Base-by-base conservation (phyloP, 2,329 filamentous ascomycete genomes). In the Colletotrichum ledebouriae region DNA sequence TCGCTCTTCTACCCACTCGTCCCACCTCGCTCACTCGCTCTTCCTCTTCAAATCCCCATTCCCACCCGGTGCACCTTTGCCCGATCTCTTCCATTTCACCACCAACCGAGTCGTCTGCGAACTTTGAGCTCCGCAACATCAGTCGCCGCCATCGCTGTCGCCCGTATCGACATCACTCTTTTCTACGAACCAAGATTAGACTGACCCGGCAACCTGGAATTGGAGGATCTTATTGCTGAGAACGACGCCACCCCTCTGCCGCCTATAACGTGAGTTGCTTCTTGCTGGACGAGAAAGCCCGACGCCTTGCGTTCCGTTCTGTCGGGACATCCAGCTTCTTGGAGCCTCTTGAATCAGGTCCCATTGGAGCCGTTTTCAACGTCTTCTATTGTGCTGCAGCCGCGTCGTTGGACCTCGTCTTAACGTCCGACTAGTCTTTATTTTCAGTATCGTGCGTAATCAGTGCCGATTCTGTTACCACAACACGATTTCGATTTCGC, bases 1-100 rank as follows among this genome's bases (percentile, higher is more conserved):
- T 47, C 65, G 56, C 60, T 69, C 46, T 70, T 61, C 65, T 57
- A 46, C 22, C 65, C 59, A 58, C 50, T 46, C 65, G 64, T 60
- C 59, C 68, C 64, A 69, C 37, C 65, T 46, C 49, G 29, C 55
- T 44, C 63, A 29, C 59, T 50, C 29, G 10, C 11, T 69, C 46
- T 47, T 13, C 53, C 33, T 56, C 65, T 65, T 68, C 61, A 68
- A 59, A 65, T 63, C 49, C 55, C 61, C 55, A 50, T 65, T 57
- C 63, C 67, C 67, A 64, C 64, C 37, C 17, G 25, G 22, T 37
- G 42, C 22, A 34, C 25, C 15, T 9, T 37, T 41, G 37, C 42
- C 6, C 25, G 39, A 7, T 33, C 39, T 25, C 33, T 44, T 47
- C 29, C 49, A 12, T 41, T 58, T 42, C 52, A 62, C 42, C 44